phyloP scores from a whole-genome alignment of 495 filamentous ascomycete species.

The Aspergillus indologenus region DNA sequence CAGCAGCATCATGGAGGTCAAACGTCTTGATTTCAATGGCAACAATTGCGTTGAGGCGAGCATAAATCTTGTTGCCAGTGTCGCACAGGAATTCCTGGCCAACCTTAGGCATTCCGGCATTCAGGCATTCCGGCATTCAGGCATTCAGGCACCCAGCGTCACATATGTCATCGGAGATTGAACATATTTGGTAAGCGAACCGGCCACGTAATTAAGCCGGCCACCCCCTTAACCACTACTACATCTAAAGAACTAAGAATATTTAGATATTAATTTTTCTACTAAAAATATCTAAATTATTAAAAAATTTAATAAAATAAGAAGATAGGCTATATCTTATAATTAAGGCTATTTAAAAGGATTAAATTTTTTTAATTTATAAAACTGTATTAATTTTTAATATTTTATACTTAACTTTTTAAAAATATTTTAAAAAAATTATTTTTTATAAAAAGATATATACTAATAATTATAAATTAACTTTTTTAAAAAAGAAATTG shows the following conservation, averaged over 20 bases:
- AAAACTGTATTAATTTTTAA: background rate
- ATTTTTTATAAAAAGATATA: too few relatives aligned
- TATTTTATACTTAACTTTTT: background rate
- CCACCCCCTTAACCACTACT: background rate
- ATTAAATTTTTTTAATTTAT: background rate
- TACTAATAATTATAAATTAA: too few relatives aligned
- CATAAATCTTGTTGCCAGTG: too few relatives aligned
- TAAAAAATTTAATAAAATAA: background rate
- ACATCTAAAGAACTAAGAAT: background rate
- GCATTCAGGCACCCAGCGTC: too few relatives aligned
- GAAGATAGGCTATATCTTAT: background rate
- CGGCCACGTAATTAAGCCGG: background rate
- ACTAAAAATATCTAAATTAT: conserved; percentile 1
- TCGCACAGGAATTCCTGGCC: too few relatives aligned
- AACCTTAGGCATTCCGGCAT: background rate
- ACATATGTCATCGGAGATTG: too few relatives aligned
- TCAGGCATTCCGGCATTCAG: too few relatives aligned
- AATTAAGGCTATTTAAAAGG: background rate
- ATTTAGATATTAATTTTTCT: background rate
- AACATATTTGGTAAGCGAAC: background rate
- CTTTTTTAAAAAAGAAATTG: background rate
- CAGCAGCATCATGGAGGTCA: too few relatives aligned
- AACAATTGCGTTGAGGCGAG: background rate
- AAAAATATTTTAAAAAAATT: too few relatives aligned
- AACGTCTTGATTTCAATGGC: background rate